Evolutionary conservation across 139 green algal genomes (phyloP).

Genomic region (Marvania coccoides): DNA sequence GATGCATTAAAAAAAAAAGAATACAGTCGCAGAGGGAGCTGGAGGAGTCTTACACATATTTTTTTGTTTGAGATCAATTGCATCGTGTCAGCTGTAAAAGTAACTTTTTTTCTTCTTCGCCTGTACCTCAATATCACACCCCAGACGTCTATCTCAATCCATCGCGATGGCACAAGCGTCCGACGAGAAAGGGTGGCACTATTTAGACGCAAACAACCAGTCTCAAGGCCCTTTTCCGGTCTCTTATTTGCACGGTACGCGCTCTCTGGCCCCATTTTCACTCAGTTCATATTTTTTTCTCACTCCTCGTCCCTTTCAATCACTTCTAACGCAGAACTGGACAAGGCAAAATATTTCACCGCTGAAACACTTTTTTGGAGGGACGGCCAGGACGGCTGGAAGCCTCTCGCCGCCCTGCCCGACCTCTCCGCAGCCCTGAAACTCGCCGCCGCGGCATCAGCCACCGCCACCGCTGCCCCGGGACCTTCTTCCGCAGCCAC

Average conservation of each 20-base stretch:
- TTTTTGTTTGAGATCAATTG: too few relatives aligned
- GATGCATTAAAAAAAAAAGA: too few relatives aligned
- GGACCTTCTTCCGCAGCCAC: background rate
- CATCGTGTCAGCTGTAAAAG: too few relatives aligned
- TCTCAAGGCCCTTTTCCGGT: conserved; percentile 21
- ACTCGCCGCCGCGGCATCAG: background rate
- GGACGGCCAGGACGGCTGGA: conserved; percentile 29
- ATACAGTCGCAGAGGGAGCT: too few relatives aligned
- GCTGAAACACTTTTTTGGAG: conserved; percentile 29
- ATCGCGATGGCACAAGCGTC: too few relatives aligned
- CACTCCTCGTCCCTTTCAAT: background rate
- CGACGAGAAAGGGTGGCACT: conserved; percentile 10
- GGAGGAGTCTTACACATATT: too few relatives aligned
- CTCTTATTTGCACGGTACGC: conserved; percentile 18
- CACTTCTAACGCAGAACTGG: conserved; percentile 1
- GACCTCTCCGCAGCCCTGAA: conserved; percentile 9
- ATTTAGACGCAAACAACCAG: conserved; percentile 11
- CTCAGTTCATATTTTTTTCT: background rate
- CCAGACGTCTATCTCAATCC: too few relatives aligned
- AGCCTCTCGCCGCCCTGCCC: conserved; percentile 13
- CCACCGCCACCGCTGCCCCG: background rate
- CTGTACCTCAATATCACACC: too few relatives aligned
- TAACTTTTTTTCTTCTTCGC: too few relatives aligned
- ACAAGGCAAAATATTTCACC: conserved; percentile 22
- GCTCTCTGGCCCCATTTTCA: background rate